These are phyloP conservation scores for Laburnicola sp. DNA, from an alignment of 2,329 filamentous ascomycete species.

Conservation along the genomic window DNA sequence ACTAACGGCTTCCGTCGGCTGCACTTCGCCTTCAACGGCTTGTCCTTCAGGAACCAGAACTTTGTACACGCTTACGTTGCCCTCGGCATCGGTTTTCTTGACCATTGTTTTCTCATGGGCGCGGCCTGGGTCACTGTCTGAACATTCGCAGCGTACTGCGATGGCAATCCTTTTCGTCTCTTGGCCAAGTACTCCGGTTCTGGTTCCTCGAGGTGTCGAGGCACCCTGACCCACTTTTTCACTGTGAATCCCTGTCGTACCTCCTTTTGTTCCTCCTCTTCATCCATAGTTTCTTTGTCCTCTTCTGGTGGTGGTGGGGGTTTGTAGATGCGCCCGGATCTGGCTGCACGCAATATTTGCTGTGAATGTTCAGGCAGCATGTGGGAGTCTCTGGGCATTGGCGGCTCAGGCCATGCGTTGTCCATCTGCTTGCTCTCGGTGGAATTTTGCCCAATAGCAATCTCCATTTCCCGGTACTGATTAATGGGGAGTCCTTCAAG, in stretches of 20 bases:
- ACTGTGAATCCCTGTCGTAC: conserved; percentile 57
- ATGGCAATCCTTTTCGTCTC: conserved; percentile 61
- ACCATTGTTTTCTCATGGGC: conserved; percentile 77
- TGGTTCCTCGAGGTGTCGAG: conserved; percentile 59
- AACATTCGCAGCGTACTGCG: conserved; percentile 36
- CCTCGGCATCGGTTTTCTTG: conserved; percentile 71
- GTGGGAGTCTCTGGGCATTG: conserved; percentile 85
- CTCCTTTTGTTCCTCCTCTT: conserved; percentile 49
- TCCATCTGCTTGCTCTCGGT: conserved; percentile 64
- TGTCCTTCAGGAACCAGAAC: conserved; percentile 80
- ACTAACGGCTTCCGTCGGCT: conserved; percentile 57
- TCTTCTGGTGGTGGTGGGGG: conserved; percentile 68
- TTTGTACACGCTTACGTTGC: conserved; percentile 82
- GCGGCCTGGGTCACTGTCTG: conserved; percentile 23
- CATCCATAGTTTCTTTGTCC: conserved; percentile 55
- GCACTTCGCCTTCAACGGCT: conserved; percentile 77
- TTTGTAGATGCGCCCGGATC: conserved; percentile 77
- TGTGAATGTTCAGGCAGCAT: conserved; percentile 78
- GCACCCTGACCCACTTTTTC: conserved; percentile 61
- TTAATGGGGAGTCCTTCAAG: conserved; percentile 80
- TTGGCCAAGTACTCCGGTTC: conserved; percentile 67
- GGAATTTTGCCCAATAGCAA: conserved; percentile 68
- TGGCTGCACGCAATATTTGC: conserved; percentile 77
- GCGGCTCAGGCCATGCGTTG: conserved; percentile 75
- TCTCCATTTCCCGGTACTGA: conserved; percentile 76